Evolutionary conservation across 352 stramenopile species (phyloP).

Genomic region (Globisporangium paddicum): DNA sequence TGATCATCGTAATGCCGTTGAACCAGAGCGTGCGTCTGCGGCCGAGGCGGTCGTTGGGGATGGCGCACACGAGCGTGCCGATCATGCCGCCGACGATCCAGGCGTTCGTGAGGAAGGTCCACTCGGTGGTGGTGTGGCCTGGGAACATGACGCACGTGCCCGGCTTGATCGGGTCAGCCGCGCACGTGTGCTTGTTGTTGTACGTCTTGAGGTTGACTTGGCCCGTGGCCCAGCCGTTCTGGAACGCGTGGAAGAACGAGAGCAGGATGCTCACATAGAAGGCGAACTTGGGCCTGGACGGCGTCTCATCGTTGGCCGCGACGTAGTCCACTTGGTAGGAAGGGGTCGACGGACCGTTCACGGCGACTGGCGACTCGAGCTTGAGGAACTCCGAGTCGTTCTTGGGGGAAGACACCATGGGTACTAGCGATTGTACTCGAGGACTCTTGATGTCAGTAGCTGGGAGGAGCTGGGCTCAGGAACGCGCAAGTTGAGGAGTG

Average conservation of each 20-base stretch:
- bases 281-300: constrained; percentile 14
- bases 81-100: constrained; percentile 50
- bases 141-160: constrained; percentile 35
- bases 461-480: neutral
- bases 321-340: constrained; percentile 3
- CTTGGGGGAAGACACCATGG: neutral
- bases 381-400: constrained; percentile 4
- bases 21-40: constrained; percentile 24
- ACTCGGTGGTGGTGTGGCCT: constrained; percentile 32
- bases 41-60: constrained; percentile 31
- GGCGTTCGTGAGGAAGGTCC: constrained; percentile 42
- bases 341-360: neutral
- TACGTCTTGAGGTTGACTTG: constrained; percentile 65
- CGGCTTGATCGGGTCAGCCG: constrained; percentile 20
- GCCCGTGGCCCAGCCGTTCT: constrained; percentile 49
- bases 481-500: too few species aligned
- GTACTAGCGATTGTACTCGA: neutral
- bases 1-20: constrained; percentile 19
- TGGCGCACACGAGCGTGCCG: constrained; percentile 28
- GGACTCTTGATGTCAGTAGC: neutral
- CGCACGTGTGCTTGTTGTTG: constrained; percentile 44
- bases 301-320: neutral
- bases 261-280: constrained; percentile 31
- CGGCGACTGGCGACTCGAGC: constrained; percentile 6
- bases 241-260: constrained; percentile 36